These are phyloP conservation scores for Naumovozyma dairenensis DNA, from an alignment of 805 yeast genomes.

Conservation along the genomic window DNA sequence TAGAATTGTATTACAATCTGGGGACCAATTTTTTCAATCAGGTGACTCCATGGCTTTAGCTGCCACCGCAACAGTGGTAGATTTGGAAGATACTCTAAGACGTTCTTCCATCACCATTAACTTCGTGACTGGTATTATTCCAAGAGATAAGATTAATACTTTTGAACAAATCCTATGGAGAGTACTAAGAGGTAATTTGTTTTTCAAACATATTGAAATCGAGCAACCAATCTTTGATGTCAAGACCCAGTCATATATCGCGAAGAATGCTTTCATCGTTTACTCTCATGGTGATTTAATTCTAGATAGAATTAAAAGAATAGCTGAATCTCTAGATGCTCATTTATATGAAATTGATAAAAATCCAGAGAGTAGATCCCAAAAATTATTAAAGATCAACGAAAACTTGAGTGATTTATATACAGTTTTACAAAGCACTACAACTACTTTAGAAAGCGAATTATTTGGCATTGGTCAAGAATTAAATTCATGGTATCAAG, in stretches of 20 bases:
- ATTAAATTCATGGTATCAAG: slow-evolving; percentile 48
- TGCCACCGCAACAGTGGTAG: slow-evolving; percentile 11
- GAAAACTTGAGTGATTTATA: slow-evolving; percentile 38
- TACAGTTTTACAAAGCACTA: slow-evolving; percentile 39
- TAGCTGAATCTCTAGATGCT: slow-evolving; percentile 62
- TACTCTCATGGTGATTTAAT: slow-evolving; percentile 62
- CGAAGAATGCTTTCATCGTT: slow-evolving; percentile 54
- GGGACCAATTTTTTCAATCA: slow-evolving; percentile 38
- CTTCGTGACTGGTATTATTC: slow-evolving; percentile 58
- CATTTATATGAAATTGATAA: slow-evolving; percentile 48
- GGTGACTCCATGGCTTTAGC: slow-evolving; percentile 9
- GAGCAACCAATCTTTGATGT: slow-evolving; percentile 47
- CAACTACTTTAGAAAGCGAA: slow-evolving; percentile 52
- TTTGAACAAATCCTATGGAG: slow-evolving; percentile 68
- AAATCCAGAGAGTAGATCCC: slow-evolving; percentile 30
- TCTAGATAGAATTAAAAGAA: slow-evolving; percentile 48
- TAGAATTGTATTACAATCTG: slow-evolving; percentile 42
- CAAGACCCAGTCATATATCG: slow-evolving; percentile 38
- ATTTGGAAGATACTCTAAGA: slow-evolving; percentile 22
- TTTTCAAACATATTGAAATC: slow-evolving; percentile 48
- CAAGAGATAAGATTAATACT: slow-evolving; percentile 47
- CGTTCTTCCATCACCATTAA: slow-evolving; percentile 25
- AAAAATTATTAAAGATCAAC: slow-evolving; percentile 32
- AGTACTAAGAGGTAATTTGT: slow-evolving; percentile 62
- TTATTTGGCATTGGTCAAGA: slow-evolving; percentile 55